Evolutionary conservation across 352 stramenopile genomes (phyloP), one percentile per base, ranked within the genome.

Genomic region (Phytophthora fragariae): DNA sequence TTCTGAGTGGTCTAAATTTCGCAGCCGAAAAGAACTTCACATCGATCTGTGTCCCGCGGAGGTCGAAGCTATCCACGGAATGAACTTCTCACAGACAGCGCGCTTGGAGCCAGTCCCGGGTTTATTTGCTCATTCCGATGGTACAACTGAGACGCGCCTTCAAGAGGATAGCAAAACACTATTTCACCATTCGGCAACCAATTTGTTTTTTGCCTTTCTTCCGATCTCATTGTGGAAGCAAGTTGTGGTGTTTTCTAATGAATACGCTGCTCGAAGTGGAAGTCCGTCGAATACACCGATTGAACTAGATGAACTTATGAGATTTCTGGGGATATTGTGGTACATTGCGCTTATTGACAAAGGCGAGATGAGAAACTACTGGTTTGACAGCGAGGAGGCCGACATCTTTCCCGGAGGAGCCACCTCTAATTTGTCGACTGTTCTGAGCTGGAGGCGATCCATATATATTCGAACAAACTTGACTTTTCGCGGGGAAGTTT

Each of bases 361-460:
- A 47, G 65, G 73, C 7, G 65, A 77, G 27, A 68, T 68, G 37
- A 29, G 57, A 33, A 77, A 81, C 56, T 81, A 81, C 57, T 81
- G 75, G 70, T 37, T 53, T 4, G 70, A 76, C 3, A 63, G 71
- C 24, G 55, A 59, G 0, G 75, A 76, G 31, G 52, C 60, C 15
- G 21, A 1, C 11, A 75, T 79, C 10, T 73, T 76, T n/a, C 49
- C 37, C 0, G 49, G 37, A 0, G 46, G 5, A 12, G 41, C 15
- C 10, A 15, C 8, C 17, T 47, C 21, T 5, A 33, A 35, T 9
- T 68, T 82, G 27, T 31, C 27, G 3, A 31, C 27, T 31, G 27
- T 31, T 31, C 3, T 31, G 27, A 31, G 27, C 27, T 31, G 27
- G 27, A 31, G 27, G 27, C 27, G 27, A 31, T 31, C 6, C 27